phyloP scores from a whole-genome alignment of 108 stramenopile genomes.

The Skeletonema menzelii region DNA sequence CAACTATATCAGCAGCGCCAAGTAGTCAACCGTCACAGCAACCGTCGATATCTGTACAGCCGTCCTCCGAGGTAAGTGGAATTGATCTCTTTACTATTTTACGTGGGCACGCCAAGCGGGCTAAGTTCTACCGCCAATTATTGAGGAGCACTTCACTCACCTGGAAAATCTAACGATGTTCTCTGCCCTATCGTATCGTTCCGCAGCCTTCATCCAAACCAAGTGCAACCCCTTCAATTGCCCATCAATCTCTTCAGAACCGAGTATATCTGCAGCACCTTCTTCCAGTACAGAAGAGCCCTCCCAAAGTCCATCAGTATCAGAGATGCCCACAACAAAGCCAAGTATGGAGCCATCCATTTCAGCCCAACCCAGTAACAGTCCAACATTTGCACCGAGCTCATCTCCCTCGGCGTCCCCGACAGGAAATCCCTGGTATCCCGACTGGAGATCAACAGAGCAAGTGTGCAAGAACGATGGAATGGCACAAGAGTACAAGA shows the following conservation, averaged over 20 bases:
- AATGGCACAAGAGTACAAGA: conserved; percentile 22
- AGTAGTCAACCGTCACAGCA: not conserved
- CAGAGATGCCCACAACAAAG: not conserved
- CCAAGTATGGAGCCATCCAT: not conserved
- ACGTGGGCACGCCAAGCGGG: no score
- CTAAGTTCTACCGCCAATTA: no score
- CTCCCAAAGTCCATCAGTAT: no score
- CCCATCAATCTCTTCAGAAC: not conserved
- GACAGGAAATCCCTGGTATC: conserved; percentile 28
- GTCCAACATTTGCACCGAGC: not conserved
- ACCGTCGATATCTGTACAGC: not conserved
- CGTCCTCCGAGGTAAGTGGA: not conserved
- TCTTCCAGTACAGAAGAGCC: no score
- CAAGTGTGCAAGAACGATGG: conserved; percentile 37
- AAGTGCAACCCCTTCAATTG: not conserved
- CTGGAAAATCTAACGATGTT: no score
- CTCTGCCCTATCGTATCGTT: no score
- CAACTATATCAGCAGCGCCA: not conserved
- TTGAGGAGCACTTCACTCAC: no score
- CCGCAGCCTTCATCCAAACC: not conserved
- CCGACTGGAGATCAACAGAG: conserved; percentile 17
- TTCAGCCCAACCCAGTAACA: not conserved
- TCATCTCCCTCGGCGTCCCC: conserved; percentile 20
- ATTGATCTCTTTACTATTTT: no score
- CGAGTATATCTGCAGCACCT: not conserved